These are phyloP conservation scores for Cercospora zeina DNA, from an alignment of 2,329 filamentous ascomycete species.

Conservation along the genomic window DNA sequence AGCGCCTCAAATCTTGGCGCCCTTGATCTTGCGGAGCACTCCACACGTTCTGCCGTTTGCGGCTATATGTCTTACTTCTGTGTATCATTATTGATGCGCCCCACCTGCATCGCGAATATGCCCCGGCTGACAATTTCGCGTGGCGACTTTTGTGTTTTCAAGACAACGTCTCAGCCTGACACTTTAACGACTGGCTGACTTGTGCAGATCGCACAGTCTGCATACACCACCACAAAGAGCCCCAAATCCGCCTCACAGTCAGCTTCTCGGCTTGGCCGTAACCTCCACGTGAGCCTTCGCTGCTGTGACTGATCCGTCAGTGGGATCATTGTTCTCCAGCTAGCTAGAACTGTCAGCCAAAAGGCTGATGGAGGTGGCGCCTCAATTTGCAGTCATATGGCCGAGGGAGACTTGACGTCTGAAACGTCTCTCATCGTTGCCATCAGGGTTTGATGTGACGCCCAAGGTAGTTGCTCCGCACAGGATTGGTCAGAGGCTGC, in stretches of 20 bases:
- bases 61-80: slow-evolving; percentile 15
- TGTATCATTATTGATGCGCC: slow-evolving; percentile 13
- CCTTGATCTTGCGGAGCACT: slow-evolving; percentile 10
- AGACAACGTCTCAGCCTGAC: slow-evolving; percentile 8
- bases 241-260: slow-evolving; percentile 1
- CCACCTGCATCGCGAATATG: slow-evolving; percentile 9
- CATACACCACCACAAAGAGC: slow-evolving; percentile 8
- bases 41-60: slow-evolving; percentile 10
- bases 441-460: slow-evolving; percentile 1
- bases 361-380: slow-evolving; percentile 13
- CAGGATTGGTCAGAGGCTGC: slow-evolving; percentile 14
- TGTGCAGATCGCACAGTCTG: slow-evolving; percentile 11
- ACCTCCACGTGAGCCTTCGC: slow-evolving; percentile 4
- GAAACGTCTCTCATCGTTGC: slow-evolving; percentile 8
- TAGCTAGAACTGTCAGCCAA: slow-evolving; percentile 4
- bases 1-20: slow-evolving; percentile 10
- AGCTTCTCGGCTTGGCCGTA: slow-evolving; percentile 1
- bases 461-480: background rate
- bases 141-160: background rate
- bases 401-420: slow-evolving; percentile 7
- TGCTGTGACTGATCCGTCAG: slow-evolving; percentile 1
- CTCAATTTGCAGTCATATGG: slow-evolving; percentile 7
- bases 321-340: slow-evolving; percentile 17
- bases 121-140: slow-evolving; percentile 11
- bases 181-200: slow-evolving; percentile 7